Evolutionary conservation across 1,139 yeast species (phyloP).

Genomic region (Chernovozyma aurita): DNA sequence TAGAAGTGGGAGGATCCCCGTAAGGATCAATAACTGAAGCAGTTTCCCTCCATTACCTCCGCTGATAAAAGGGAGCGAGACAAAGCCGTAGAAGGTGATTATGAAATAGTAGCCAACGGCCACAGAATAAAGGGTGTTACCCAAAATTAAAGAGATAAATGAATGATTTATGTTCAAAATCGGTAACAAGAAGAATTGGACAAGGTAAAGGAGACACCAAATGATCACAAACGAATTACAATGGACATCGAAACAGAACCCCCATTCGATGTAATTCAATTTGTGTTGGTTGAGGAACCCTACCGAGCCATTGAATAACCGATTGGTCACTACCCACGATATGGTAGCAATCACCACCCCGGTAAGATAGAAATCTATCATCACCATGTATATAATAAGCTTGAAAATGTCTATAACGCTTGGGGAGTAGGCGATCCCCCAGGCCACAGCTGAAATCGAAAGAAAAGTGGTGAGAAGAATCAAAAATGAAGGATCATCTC

Average conservation of each 20-base stretch:
- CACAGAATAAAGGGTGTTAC: conserved; percentile 71
- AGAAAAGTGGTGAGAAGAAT: conserved; percentile 63
- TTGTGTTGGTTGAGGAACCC: conserved; percentile 15
- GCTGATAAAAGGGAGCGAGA: conserved; percentile 73
- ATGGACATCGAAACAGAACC: conserved; percentile 89
- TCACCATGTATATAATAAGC: conserved; percentile 76
- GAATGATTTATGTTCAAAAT: conserved; percentile 60
- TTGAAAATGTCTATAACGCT: conserved; percentile 54
- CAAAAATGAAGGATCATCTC: conserved; percentile 90
- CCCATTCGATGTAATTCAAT: conserved; percentile 77
- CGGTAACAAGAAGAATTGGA: conserved; percentile 77
- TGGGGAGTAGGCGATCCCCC: conserved; percentile 85
- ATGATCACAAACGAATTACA: conserved; percentile 82
- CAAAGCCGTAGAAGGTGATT: conserved; percentile 83
- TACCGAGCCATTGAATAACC: conserved; percentile 41
- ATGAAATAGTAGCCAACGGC: conserved; percentile 73
- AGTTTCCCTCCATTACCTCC: conserved; percentile 46
- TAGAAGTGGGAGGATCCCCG: conserved; percentile 49
- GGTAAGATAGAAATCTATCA: conserved; percentile 71
- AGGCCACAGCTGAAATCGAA: conserved; percentile 73
- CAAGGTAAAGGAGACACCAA: conserved; percentile 72
- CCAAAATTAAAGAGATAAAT: conserved; percentile 57
- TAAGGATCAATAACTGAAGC: conserved; percentile 36
- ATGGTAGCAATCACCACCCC: conserved; percentile 68
- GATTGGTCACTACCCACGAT: conserved; percentile 70